A percentile compares a stretch with the other conserved stretches of the same genome.
Conservation (phyloP, 768 basidiomycete genomes). For the Tylopilus felleus region DNA sequence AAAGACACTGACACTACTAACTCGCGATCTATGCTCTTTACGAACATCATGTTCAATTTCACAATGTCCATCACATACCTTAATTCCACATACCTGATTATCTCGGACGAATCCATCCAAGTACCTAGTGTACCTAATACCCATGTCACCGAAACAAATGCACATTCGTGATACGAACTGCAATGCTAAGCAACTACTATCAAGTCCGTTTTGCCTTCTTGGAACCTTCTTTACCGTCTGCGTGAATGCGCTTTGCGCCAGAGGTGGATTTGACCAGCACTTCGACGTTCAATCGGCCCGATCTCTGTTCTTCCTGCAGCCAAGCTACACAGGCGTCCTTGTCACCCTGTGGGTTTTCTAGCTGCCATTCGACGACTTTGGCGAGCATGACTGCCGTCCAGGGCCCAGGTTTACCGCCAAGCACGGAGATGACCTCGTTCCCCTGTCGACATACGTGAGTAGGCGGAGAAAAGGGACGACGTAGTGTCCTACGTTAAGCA, state of each 20-base stretch:
- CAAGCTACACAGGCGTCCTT: constrained; percentile 68
- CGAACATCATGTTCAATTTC: constrained; percentile 1
- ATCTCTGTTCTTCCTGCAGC: constrained; percentile 54
- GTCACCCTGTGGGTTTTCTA: constrained; percentile 65
- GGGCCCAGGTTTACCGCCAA: constrained; percentile 62
- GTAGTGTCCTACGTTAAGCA: constrained; percentile 66
- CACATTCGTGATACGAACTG: constrained; percentile 1
- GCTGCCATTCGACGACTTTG: constrained; percentile 81
- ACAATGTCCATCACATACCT: background rate
- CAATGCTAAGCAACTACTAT: background rate
- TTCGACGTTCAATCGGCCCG: constrained; percentile 42
- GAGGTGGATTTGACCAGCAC: constrained; percentile 19
- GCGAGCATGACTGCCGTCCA: constrained; percentile 64
- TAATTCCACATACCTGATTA: constrained; percentile 5
- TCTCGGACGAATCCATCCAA: constrained; percentile 5
- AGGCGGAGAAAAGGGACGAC: background rate
- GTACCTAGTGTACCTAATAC: constrained; percentile 24
- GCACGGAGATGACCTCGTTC: constrained; percentile 51
- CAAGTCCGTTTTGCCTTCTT: constrained; percentile 33
- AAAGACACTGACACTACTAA: background rate
- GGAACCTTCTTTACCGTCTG: constrained; percentile 13
- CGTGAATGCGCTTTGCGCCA: constrained; percentile 27
- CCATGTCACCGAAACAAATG: background rate
- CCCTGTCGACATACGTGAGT: constrained; percentile 50
- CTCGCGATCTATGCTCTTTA: background rate